Percentiles rank a stretch among this genome's conserved stretches.
These are phyloP conservation scores for Catharanthus roseus DNA, from an alignment of 257 asterid species.

Conservation along the genomic window DNA sequence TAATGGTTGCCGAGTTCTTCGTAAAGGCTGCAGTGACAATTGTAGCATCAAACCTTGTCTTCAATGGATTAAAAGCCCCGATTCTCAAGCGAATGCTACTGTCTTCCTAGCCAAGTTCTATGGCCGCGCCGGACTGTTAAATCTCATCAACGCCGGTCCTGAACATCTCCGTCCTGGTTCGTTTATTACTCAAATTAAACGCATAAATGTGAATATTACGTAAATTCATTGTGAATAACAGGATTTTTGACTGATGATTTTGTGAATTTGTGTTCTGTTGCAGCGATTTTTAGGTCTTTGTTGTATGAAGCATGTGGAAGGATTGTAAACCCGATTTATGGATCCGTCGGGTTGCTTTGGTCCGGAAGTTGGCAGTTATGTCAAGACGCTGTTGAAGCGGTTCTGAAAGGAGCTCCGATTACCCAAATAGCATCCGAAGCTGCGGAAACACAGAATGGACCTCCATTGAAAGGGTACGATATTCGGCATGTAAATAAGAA, in stretches of 20 bases:
- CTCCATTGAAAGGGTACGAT: conserved; percentile 51
- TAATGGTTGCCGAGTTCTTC: conserved; percentile 77
- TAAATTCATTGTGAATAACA: too few species aligned
- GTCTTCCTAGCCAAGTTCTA: conserved; percentile 81
- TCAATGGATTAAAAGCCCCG: conserved; percentile 63
- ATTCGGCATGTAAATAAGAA: conserved; percentile 64
- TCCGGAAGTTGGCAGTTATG: conserved; percentile 85
- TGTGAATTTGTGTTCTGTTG: neutral
- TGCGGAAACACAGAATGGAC: conserved; percentile 45
- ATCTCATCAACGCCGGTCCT: conserved; percentile 75
- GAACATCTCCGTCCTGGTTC: conserved; percentile 70
- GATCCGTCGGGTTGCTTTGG: conserved; percentile 77
- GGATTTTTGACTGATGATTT: conserved; percentile 1
- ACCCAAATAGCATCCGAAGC: conserved; percentile 43
- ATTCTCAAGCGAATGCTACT: conserved; percentile 78
- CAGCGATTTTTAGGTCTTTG: conserved; percentile 70
- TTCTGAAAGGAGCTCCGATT: conserved; percentile 54
- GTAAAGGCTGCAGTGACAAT: conserved; percentile 74
- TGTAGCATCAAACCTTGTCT: conserved; percentile 74
- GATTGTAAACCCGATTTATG: conserved; percentile 73
- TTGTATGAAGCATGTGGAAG: conserved; percentile 86
- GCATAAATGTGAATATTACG: too few species aligned
- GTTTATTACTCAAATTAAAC: too few species aligned
- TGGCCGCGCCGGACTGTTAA: conserved; percentile 87
- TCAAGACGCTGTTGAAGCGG: conserved; percentile 75